Base-by-base conservation (phyloP, 1,284 basidiomycete genomes). In the Cystobasidium slooffiae region DNA sequence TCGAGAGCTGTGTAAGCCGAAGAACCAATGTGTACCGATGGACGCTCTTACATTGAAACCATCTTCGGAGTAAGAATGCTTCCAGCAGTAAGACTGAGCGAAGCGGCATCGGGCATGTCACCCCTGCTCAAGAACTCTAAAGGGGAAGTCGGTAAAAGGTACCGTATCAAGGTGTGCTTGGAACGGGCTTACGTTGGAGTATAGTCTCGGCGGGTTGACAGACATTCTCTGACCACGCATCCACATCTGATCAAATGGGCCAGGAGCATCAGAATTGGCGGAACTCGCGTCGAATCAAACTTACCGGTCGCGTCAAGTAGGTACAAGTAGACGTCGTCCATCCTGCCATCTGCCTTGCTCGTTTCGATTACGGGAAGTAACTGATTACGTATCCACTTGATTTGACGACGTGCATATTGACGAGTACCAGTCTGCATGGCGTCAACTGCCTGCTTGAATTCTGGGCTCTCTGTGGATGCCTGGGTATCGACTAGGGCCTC, bases 321-420 rank as follows among this genome's bases (percentile, higher is more conserved):
- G 77, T 75, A 85, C 37, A 84, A 77, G 69, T 78, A 83, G 63
- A 81, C 86, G 64, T 79, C 81, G 3, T 77, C 79, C 0, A 81
- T 81, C 3, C 52, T 53, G n/a, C 63, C 61, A 31, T 44, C 20
- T 7, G 76, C 79, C 73, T 75, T 88, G 86, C 12, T 87, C 85
- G 43, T 85, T 86, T 46, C 86, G 3, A 92, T 84, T 1, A 88
- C 90, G 0, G 94, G 94, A 9, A 97, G 81, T 6, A 99, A 83
- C 82, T 97, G 95, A 81, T 94, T 94, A 51, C 88, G 87, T 66
- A 99, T 89, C 97, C 97, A 99, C 63, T 90, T 89, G 49, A 94
- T 85, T 81, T 99, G 97, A 20, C 89, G 86, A 81, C 91, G 93
- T 0, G 97, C 93, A 80, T 99, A 99, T 82, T 94, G 91, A 20